phyloP scores from a whole-genome alignment of 2,329 filamentous ascomycete genomes.

The Aureobasidium sp. region DNA sequence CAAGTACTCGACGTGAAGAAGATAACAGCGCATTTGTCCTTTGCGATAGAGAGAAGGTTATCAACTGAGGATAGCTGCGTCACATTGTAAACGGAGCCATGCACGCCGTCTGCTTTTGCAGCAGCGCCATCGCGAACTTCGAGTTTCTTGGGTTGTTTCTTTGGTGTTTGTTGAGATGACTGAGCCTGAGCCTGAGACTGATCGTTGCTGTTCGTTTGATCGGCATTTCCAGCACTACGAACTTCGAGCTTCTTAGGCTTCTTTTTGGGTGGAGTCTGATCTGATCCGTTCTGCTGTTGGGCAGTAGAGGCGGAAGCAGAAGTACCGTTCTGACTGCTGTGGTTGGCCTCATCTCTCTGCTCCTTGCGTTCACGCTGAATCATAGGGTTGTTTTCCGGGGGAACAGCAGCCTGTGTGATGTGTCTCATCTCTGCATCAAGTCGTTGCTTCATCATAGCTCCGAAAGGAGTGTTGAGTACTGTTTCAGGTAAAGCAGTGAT shows the following conservation, averaged over 20 bases:
- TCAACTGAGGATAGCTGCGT: slow-evolving; percentile 54
- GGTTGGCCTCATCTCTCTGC: background rate
- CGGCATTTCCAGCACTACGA: background rate
- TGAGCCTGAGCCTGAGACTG: background rate
- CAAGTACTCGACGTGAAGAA: slow-evolving; percentile 93
- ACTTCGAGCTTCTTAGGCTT: slow-evolving; percentile 11
- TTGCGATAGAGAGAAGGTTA: slow-evolving; percentile 49
- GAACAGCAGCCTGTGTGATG: slow-evolving; percentile 51
- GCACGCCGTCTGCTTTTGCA: slow-evolving; percentile 5
- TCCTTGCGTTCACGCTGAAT: slow-evolving; percentile 6
- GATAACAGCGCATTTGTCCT: slow-evolving; percentile 63
- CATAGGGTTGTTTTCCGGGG: slow-evolving; percentile 23
- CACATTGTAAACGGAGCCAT: slow-evolving; percentile 52
- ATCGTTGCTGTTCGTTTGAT: background rate
- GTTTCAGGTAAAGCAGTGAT: slow-evolving; percentile 79
- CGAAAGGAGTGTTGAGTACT: slow-evolving; percentile 79
- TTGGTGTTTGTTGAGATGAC: background rate
- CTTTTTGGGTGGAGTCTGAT: slow-evolving; percentile 2
- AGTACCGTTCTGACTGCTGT: background rate
- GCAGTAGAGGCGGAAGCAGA: background rate
- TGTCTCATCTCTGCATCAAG: slow-evolving; percentile 56
- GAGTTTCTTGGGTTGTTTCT: slow-evolving; percentile 9
- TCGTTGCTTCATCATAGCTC: slow-evolving; percentile 76
- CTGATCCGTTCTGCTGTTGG: background rate
- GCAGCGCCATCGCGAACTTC: slow-evolving; percentile 6